phyloP scores from a whole-genome alignment of 306 rosid genomes.

The Amphicarpaea edgeworthii region DNA sequence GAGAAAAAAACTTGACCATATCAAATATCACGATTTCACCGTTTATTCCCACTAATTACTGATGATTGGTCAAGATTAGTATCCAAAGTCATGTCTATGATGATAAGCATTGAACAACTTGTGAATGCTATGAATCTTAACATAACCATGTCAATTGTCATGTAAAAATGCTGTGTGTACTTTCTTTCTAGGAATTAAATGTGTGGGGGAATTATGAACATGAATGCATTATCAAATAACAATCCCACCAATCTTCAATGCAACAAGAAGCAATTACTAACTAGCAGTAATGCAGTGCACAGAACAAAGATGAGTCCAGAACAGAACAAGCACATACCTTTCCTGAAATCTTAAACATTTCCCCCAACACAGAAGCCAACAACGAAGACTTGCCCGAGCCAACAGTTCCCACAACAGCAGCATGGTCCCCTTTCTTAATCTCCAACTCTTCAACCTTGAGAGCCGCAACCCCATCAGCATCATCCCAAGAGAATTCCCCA shows the following conservation, averaged over 20 bases:
- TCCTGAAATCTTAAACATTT: slow-evolving; percentile 85
- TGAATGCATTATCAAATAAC: not conserved
- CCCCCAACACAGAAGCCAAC: slow-evolving; percentile 78
- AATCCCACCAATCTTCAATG: not conserved
- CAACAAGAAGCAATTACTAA: not conserved
- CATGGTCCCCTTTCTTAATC: slow-evolving; percentile 67
- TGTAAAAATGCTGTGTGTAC: not conserved
- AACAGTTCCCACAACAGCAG: slow-evolving; percentile 86
- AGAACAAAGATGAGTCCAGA: slow-evolving; percentile 11
- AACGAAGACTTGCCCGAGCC: slow-evolving; percentile 94
- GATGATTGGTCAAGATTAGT: not conserved
- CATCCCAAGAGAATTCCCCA: slow-evolving; percentile 78
- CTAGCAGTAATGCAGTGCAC: not conserved
- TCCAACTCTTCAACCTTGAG: slow-evolving; percentile 60
- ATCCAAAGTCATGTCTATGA: not conserved
- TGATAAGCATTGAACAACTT: not conserved
- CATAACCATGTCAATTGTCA: not conserved
- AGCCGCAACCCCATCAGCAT: slow-evolving; percentile 56
- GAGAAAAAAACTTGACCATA: too few species aligned
- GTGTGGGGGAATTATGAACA: not conserved
- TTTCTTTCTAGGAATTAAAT: not conserved
- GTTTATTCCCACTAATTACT: not conserved
- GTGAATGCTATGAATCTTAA: not conserved
- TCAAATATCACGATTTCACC: too few species aligned
- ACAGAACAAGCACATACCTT: slow-evolving; percentile 61